Evolutionary conservation across 2,329 filamentous ascomycete species (phyloP).

Genomic region (Byssothecium circinans): DNA sequence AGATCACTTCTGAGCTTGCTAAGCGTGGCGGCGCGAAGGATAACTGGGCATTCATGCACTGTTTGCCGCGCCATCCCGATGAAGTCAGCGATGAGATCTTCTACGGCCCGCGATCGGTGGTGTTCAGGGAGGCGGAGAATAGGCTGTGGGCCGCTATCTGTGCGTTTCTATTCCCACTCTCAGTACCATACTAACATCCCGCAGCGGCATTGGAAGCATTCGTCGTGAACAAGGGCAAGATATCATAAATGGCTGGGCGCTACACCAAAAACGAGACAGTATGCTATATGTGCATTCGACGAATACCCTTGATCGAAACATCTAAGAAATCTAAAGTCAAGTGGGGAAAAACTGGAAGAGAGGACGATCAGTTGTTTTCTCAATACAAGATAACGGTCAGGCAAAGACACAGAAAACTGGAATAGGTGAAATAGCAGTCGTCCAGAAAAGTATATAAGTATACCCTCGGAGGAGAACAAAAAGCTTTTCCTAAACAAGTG

Average conservation of each 20-base stretch:
- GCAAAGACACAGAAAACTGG: too few relatives aligned
- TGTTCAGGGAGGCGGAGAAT: conserved; percentile 95
- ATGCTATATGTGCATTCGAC: neutral
- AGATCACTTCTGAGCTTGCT: conserved; percentile 85
- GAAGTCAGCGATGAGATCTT: conserved; percentile 96
- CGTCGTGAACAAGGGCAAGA: conserved; percentile 89
- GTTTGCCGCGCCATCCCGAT: conserved; percentile 85
- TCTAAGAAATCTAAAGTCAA: neutral
- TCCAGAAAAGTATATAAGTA: too few relatives aligned
- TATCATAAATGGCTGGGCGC: conserved; percentile 41
- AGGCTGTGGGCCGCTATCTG: conserved; percentile 85
- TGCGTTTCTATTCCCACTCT: conserved; percentile 46
- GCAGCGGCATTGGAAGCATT: conserved; percentile 79
- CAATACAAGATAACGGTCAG: too few relatives aligned
- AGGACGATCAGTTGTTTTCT: too few relatives aligned
- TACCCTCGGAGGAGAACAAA: too few relatives aligned
- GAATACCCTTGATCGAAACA: too few relatives aligned
- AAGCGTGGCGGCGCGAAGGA: conserved; percentile 82
- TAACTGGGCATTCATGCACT: conserved; percentile 98
- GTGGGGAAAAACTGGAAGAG: too few relatives aligned
- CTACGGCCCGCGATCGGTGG: conserved; percentile 80
- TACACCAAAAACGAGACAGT: neutral
- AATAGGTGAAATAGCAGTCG: too few relatives aligned
- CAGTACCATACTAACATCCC: conserved; percentile 11
- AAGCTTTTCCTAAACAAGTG: too few relatives aligned